Conservation (phyloP, 306 rosid genomes). For the Quercus wislizeni region DNA sequence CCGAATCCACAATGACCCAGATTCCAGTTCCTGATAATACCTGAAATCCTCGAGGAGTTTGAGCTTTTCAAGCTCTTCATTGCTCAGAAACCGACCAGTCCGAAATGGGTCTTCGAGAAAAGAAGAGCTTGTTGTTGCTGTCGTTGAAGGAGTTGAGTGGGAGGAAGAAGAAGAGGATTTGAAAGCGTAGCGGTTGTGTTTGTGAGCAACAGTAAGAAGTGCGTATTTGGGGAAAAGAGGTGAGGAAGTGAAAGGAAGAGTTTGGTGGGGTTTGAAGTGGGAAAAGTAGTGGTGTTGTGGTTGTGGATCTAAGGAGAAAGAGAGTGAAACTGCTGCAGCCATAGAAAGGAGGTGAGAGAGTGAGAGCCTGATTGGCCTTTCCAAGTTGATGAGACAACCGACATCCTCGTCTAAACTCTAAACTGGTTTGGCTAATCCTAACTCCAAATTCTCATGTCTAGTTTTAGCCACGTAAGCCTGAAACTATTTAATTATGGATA, state of each 20-base stretch:
- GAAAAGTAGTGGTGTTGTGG: constrained; percentile 24
- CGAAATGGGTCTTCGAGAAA: constrained; percentile 43
- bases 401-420: neutral
- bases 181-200: constrained; percentile 25
- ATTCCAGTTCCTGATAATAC: constrained; percentile 50
- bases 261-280: constrained; percentile 27
- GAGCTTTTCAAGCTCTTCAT: constrained; percentile 58
- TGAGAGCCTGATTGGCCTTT: neutral
- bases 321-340: constrained; percentile 57
- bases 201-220: constrained; percentile 14
- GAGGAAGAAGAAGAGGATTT: constrained; percentile 49
- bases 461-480: too few relatives aligned
- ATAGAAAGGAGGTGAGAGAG: constrained; percentile 23
- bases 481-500: too few relatives aligned
- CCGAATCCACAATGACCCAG: constrained; percentile 72
- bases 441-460: too few relatives aligned
- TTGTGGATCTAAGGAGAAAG: constrained; percentile 48
- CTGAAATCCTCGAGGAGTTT: constrained; percentile 46
- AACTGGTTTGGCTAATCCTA: too few relatives aligned
- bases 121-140: constrained; percentile 22
- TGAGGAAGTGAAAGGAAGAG: neutral
- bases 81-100: constrained; percentile 61
- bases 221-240: constrained; percentile 27
- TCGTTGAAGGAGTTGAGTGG: constrained; percentile 24
- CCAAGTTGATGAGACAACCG: neutral